Base-by-base conservation (phyloP, 1,139 yeast genomes). In the Saccharomyces pastorianus region DNA sequence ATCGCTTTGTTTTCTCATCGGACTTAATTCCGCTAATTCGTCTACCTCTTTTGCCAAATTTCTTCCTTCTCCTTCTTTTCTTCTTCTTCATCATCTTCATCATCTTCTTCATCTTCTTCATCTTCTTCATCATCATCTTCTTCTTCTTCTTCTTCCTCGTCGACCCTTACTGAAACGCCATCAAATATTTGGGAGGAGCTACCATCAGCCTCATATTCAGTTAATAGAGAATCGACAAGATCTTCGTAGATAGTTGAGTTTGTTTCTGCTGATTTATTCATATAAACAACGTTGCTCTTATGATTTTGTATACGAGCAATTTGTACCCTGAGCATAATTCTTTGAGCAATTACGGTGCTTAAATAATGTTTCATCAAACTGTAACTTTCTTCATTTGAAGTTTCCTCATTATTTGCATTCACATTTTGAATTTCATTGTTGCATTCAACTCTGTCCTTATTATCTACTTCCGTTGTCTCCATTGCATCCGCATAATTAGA, bases 271-370 rank as follows among this genome's bases (percentile, higher is more conserved):
- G 47, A 38, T 17, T 27, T 17, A 31, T 34, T 7, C 29, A n/a
- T 25, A 23, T 47, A 47, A 3, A 34, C 25, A 42, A 41, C 48
- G n/a, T 46, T 17, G 26, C 25, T 47, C 26, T 47, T 50, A 3
- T 50, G 28, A 13, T 58, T 53, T 47, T 63, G 62, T 46, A 56
- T 59, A 48, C 63, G 59, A 7, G 60, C 62, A 31, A 65, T 55
- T 51, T 66, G 67, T 48, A 67, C 49, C 50, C 68, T 60, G 54
- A 61, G 50, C 54, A 52, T 55, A 14, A 67, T 65, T 32, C 70
- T 61, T 47, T 60, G 59, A 8, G 65, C 56, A 41, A 67, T 62
- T 8, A 66, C 57, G 6, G 61, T 55, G 29, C 61, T 61, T 50
- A 66, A 62, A 53, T 65, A 67, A 8, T 54, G 56, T 42, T 59